phyloP scores from a whole-genome alignment of 495 filamentous ascomycete species.

The Xylaria venustula region DNA sequence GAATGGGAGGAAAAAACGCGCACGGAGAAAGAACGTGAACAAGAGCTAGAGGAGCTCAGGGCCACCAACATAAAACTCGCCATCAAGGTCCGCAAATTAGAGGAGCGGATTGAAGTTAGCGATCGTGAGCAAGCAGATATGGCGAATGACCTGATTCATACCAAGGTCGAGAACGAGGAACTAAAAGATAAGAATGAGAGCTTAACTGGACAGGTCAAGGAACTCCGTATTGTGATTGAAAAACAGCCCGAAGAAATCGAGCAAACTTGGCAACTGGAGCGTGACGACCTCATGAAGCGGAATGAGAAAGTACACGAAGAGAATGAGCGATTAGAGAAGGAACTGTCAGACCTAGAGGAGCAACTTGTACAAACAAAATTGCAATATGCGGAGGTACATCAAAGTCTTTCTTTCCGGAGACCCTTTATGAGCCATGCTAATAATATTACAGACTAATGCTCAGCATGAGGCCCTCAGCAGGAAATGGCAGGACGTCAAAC shows the following conservation, averaged over 20 bases:
- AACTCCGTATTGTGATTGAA: slow-evolving; percentile 80
- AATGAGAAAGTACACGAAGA: slow-evolving; percentile 95
- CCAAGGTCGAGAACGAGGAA: slow-evolving; percentile 91
- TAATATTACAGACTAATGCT: slow-evolving; percentile 57
- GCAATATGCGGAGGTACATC: slow-evolving; percentile 84
- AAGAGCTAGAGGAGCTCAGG: slow-evolving; percentile 74
- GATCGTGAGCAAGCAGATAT: slow-evolving; percentile 92
- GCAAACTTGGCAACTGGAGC: slow-evolving; percentile 73
- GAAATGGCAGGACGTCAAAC: slow-evolving; percentile 80
- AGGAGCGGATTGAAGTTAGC: slow-evolving; percentile 83
- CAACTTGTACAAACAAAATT: slow-evolving; percentile 92
- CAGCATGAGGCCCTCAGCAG: slow-evolving; percentile 73
- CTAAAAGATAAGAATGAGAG: slow-evolving; percentile 85
- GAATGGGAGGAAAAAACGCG: slow-evolving; percentile 92
- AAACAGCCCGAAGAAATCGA: slow-evolving; percentile 90
- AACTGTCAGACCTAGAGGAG: slow-evolving; percentile 92
- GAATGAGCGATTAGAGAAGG: slow-evolving; percentile 84
- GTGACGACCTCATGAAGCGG: slow-evolving; percentile 87
- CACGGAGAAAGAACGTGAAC: slow-evolving; percentile 73
- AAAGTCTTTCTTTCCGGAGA: not conserved
- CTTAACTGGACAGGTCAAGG: slow-evolving; percentile 74
- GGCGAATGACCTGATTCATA: slow-evolving; percentile 83
- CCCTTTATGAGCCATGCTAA: slow-evolving; percentile 11
- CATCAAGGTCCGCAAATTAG: slow-evolving; percentile 72
- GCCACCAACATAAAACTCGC: slow-evolving; percentile 62